phyloP scores from a whole-genome alignment of 2,329 filamentous ascomycete species.

The Cladosporium phlei region DNA sequence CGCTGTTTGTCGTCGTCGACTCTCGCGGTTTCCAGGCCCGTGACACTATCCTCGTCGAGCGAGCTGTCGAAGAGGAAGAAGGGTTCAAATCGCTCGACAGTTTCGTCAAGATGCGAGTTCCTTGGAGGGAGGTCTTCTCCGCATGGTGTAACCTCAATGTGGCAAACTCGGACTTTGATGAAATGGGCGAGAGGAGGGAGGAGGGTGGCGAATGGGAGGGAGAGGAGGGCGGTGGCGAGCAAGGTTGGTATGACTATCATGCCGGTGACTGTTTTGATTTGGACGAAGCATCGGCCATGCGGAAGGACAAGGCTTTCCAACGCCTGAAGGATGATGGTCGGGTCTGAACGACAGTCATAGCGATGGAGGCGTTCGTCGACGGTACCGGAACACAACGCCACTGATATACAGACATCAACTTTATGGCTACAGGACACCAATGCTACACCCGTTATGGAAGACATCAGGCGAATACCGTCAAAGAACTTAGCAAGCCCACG shows the following conservation, averaged over 20 bases:
- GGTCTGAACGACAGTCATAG: too few species aligned
- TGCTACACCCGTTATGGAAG: too few species aligned
- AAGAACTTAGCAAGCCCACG: too few species aligned
- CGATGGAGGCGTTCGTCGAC: too few species aligned
- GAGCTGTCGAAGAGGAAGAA: background rate
- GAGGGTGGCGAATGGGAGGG: background rate
- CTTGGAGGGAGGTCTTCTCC: slow-evolving; percentile 15
- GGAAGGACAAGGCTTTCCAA: background rate
- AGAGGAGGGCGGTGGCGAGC: background rate
- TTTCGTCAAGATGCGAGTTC: slow-evolving; percentile 16
- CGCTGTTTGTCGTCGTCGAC: slow-evolving; percentile 15
- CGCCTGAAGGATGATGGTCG: background rate
- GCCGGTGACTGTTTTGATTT: background rate
- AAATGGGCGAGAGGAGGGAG: background rate
- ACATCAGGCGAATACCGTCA: too few species aligned
- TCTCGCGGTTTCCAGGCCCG: slow-evolving; percentile 8
- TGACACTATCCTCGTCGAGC: slow-evolving; percentile 13
- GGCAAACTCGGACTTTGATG: background rate
- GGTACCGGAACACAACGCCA: too few species aligned
- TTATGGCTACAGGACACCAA: too few species aligned
- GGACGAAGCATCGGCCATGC: background rate
- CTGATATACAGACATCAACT: too few species aligned
- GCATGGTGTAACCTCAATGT: slow-evolving; percentile 17
- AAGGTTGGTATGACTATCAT: background rate
- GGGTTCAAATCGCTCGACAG: background rate